Evolutionary conservation across 345 rosid species (phyloP), one percentile per base, ranked within the genome.

Genomic region (Brassica rapa): DNA sequence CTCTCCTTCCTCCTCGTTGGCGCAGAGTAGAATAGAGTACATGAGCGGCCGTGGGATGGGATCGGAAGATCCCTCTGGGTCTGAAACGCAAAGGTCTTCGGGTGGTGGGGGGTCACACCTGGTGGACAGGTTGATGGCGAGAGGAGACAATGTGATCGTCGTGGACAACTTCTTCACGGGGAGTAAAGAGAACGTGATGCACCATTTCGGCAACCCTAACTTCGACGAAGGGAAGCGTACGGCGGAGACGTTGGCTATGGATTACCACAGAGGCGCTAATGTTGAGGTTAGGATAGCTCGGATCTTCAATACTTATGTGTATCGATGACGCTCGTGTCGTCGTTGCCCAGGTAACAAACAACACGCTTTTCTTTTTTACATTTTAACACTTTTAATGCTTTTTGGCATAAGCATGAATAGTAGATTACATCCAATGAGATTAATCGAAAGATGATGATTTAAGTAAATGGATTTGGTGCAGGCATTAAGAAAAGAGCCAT

Each of bases 81-180:
- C 77, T 94, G 46, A 92, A 92, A 75, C 83, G 94, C 30, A 92
- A 94, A 75, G 97, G 89, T 11, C 80, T 89, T 5, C 77, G 99
- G 77, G 88, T 95, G 65, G 96, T 95, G 5, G 99, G 0, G 99
- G 99, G 41, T 95, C 99, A 0, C 99, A 95, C 73, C 88, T 95
- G 5, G 99, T 95, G 56, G 99, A 95, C 91, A 86, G 99, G 9
- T 76, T 95, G 84, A 91, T 95, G 0, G 93, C 84, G 8, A 81
- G 99, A 78, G 99, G 99, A 4, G 99, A 95, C 80, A 93, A 85
- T 82, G 99, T 95, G 84, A 93, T 93, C 73, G 99, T 95, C 9
- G 97, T 95, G 1, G 99, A 95, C 23, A 95, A 95, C 61, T 93
- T 95, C 90, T 95, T 95, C 89, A 95, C 99, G 0, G 98, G 98